Evolutionary conservation across 371 early-diverging fungal species (phyloP).

Genomic region (Parasitella parasitica): DNA sequence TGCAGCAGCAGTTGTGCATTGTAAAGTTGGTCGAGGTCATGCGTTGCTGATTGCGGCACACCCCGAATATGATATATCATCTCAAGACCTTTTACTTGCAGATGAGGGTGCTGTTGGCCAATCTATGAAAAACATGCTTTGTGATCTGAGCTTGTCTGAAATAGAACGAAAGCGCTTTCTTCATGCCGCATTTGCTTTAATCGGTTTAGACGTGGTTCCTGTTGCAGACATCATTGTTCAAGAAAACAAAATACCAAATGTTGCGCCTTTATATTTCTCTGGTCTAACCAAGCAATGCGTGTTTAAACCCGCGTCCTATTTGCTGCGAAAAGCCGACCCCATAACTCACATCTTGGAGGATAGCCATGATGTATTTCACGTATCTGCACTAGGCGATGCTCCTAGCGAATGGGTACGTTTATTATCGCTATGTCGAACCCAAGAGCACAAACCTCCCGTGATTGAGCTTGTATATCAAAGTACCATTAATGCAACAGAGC

Average conservation of each 20-base stretch:
- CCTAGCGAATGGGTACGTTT: neutral
- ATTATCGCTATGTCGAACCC: constrained; percentile 5
- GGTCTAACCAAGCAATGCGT: constrained; percentile 37
- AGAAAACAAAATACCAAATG: constrained; percentile 36
- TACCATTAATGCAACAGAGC: constrained; percentile 9
- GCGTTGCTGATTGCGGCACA: constrained; percentile 74
- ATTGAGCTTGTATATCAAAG: constrained; percentile 15
- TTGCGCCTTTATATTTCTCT: constrained; percentile 60
- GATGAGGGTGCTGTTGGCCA: constrained; percentile 25
- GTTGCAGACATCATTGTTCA: constrained; percentile 16
- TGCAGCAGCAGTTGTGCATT: constrained; percentile 57
- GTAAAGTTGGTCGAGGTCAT: constrained; percentile 60
- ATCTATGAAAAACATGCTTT: constrained; percentile 35
- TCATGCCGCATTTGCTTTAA: constrained; percentile 44
- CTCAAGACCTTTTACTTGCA: constrained; percentile 35
- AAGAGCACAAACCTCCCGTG: constrained; percentile 8
- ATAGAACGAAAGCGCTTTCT: constrained; percentile 49
- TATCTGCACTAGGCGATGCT: constrained; percentile 13
- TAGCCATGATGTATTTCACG: constrained; percentile 38
- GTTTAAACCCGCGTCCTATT: constrained; percentile 13
- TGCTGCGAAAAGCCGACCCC: constrained; percentile 20
- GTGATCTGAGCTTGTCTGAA: constrained; percentile 43
- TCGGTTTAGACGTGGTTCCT: constrained; percentile 54
- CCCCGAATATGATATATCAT: constrained; percentile 69
- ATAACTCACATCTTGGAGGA: constrained; percentile 28